phyloP scores from a whole-genome alignment of 169 alveolate genomes.

The Blepharisma undulans region DNA sequence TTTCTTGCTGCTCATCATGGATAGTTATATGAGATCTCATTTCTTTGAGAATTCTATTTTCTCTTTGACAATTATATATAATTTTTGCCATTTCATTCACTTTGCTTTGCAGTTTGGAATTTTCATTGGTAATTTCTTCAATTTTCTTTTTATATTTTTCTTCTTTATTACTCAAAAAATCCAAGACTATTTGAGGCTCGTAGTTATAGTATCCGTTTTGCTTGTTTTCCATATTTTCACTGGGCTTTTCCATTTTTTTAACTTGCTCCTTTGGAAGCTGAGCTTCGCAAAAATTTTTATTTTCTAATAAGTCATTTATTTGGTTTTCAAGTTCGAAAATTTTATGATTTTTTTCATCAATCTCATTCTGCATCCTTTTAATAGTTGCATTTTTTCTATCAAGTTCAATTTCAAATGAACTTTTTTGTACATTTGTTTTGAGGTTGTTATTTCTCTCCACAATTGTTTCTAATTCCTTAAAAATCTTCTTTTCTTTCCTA shows the following conservation, averaged over 20 bases:
- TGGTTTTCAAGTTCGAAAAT: background rate
- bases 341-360: background rate
- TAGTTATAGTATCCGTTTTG: no score
- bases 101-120: background rate
- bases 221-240: background rate
- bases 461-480: background rate
- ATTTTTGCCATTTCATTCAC: background rate
- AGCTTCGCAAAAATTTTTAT: background rate
- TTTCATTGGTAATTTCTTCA: background rate
- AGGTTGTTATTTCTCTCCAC: background rate
- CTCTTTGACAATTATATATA: background rate
- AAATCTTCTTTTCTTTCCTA: background rate
- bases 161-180: background rate
- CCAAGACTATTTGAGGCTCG: background rate
- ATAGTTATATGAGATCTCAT: background rate
- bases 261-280: background rate
- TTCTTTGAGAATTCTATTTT: background rate
- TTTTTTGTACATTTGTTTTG: background rate
- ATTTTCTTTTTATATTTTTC: background rate
- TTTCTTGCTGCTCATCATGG: background rate
- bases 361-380: background rate
- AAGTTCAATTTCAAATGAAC: background rate
- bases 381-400: no score
- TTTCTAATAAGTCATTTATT: background rate
- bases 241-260: background rate